phyloP scores from a whole-genome alignment of 331 rosid species.

The Malus hybrid region DNA sequence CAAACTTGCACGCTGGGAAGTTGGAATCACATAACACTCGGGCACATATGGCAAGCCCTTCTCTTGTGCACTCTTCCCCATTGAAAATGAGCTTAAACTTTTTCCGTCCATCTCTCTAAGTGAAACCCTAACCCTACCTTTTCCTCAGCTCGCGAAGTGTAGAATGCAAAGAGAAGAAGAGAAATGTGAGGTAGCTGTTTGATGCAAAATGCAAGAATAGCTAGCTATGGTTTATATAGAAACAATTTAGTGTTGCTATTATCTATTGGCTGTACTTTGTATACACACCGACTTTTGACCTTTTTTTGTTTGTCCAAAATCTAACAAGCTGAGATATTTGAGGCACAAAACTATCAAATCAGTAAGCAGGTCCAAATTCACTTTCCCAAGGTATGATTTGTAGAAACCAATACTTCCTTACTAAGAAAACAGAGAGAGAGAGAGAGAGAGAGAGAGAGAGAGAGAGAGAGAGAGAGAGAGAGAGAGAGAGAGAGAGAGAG shows the following conservation, averaged over 20 bases:
- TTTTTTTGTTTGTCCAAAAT: neutral
- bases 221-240: neutral
- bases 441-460: too few species aligned
- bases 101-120: neutral
- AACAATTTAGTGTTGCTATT: neutral
- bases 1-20: conserved; percentile 14
- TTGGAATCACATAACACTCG: conserved; percentile 15
- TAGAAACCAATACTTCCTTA: too few species aligned
- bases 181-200: neutral
- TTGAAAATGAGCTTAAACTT: conserved; percentile 17
- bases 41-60: conserved; percentile 22
- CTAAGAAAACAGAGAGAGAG: too few species aligned
- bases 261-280: neutral
- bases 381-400: too few species aligned
- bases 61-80: conserved; percentile 32
- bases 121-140: neutral
- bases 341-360: neutral
- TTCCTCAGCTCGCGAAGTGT: neutral
- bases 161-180: neutral
- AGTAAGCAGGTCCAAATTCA: neutral
- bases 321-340: neutral
- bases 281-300: neutral
- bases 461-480: too few species aligned
- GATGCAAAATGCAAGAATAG: neutral
- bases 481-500: too few species aligned